Evolutionary conservation across 495 filamentous ascomycete species (phyloP).

Genomic region (Penicillium goetzii): DNA sequence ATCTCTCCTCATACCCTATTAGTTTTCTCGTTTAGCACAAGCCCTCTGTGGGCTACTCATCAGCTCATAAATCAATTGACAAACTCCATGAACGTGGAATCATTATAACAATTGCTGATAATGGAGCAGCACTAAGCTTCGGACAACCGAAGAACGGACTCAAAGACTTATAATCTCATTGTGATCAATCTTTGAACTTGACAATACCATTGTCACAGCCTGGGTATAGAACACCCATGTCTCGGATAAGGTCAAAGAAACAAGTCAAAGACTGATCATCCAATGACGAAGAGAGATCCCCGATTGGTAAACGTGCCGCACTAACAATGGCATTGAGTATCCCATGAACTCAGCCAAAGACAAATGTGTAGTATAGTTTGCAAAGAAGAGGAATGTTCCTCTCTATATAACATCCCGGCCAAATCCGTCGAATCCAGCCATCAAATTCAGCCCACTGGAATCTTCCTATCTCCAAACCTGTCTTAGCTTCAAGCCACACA

Average conservation of each 20-base stretch:
- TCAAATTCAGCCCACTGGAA: not conserved
- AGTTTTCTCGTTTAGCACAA: not conserved
- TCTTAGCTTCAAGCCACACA: not conserved
- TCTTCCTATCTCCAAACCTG: not conserved
- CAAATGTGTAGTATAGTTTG: not conserved
- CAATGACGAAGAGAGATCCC: not conserved
- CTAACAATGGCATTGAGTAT: too few species aligned
- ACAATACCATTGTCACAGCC: not conserved
- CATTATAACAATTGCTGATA: not conserved
- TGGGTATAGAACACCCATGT: not conserved
- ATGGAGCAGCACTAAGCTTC: not conserved
- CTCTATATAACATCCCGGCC: not conserved
- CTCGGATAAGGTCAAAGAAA: not conserved
- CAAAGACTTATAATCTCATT: not conserved
- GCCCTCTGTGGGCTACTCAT: not conserved
- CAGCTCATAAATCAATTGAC: not conserved
- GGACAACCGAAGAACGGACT: not conserved
- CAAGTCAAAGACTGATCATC: not conserved
- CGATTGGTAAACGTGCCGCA: too few species aligned
- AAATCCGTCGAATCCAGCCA: not conserved
- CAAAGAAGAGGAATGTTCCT: not conserved
- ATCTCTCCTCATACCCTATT: conserved; percentile 18
- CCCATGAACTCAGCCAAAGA: not conserved
- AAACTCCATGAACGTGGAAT: not conserved
- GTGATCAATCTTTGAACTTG: not conserved